Evolutionary conservation across 768 basidiomycete genomes (phyloP).

Genomic region (Thelephora ganbajun): DNA sequence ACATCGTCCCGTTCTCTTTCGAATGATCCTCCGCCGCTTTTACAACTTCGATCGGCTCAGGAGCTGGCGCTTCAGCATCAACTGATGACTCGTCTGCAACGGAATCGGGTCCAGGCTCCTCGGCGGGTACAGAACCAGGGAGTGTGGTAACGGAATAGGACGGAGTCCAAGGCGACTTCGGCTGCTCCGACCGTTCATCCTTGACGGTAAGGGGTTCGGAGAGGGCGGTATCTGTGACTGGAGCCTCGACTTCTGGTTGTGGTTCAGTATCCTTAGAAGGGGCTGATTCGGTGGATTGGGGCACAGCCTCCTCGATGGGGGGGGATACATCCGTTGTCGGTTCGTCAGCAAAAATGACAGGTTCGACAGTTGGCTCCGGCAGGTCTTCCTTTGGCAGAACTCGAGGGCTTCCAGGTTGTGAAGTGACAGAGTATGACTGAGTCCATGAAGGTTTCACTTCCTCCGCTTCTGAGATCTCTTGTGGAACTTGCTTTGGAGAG

Average conservation of each 20-base stretch:
- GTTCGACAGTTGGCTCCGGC: neutral
- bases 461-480: neutral
- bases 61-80: neutral
- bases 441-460: neutral
- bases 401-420: neutral
- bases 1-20: neutral
- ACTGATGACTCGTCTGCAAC: neutral
- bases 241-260: too few species aligned
- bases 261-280: too few species aligned
- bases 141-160: neutral
- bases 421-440: neutral
- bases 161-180: conserved; percentile 6
- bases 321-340: too few species aligned
- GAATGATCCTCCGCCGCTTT: conserved; percentile 6
- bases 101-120: neutral
- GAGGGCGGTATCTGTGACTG: conserved; percentile 6
- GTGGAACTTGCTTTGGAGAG: neutral
- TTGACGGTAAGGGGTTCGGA: conserved; percentile 6
- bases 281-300: too few species aligned
- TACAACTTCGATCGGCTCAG: neutral
- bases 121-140: neutral
- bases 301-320: too few species aligned
- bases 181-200: conserved; percentile 9
- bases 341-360: too few species aligned
- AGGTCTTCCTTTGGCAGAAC: neutral